Evolutionary conservation across 495 filamentous ascomycete species (phyloP).

Genomic region (Amphirosellinia nigrospora): DNA sequence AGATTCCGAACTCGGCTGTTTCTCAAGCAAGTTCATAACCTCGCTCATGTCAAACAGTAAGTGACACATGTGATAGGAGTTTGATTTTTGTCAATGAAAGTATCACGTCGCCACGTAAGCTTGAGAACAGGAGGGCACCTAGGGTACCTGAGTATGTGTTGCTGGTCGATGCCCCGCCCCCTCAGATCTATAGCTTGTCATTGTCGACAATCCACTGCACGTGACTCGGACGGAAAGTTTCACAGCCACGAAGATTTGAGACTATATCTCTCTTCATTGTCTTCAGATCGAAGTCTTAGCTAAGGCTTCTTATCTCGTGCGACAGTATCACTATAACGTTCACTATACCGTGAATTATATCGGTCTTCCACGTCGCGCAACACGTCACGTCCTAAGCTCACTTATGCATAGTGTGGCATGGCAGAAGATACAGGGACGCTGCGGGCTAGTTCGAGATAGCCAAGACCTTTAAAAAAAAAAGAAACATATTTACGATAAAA

Average conservation of each 20-base stretch:
- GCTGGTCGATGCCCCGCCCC: conserved; percentile 5
- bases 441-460: too few species aligned
- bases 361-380: not conserved
- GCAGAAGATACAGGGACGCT: too few species aligned
- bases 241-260: not conserved
- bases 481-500: not conserved
- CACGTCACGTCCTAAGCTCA: conserved; percentile 7
- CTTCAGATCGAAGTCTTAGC: not conserved
- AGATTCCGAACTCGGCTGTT: not conserved
- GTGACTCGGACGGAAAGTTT: conserved; percentile 4
- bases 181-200: not conserved
- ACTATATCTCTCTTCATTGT: not conserved
- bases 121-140: not conserved
- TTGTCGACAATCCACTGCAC: conserved; percentile 3
- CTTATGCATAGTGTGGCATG: conserved; percentile 7
- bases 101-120: not conserved
- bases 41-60: conserved; percentile 4
- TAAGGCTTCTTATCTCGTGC: not conserved
- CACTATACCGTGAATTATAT: not conserved
- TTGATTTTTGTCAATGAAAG: not conserved
- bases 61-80: not conserved
- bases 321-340: conserved; percentile 1
- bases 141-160: not conserved
- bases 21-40: not conserved
- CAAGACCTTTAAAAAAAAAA: not conserved